Conservation (phyloP, 345 rosid species). For the Eucalyptus tenuipes region DNA sequence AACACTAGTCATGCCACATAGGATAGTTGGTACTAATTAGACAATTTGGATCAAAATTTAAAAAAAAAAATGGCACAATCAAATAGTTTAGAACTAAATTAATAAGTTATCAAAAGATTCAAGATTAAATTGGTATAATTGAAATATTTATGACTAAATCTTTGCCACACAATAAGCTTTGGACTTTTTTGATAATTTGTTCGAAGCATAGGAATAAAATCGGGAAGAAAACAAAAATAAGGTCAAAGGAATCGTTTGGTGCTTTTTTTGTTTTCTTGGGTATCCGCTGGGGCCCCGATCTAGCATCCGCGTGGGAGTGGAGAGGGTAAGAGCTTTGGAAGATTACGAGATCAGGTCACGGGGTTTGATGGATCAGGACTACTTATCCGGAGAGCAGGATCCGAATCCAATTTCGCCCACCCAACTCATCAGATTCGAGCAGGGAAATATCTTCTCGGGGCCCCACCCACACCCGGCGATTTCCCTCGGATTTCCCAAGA, state of each 20-base stretch:
- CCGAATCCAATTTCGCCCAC: neutral
- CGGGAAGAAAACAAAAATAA: neutral
- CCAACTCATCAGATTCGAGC: neutral
- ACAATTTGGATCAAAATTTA: neutral
- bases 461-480: neutral
- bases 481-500: neutral
- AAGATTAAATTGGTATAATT: fast-evolving
- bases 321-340: neutral
- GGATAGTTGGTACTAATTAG: fast-evolving
- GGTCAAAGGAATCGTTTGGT: neutral
- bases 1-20: fast-evolving
- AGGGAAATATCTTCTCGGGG: neutral
- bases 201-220: too few relatives aligned
- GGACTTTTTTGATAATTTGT: too few relatives aligned
- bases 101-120: fast-evolving
- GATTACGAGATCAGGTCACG: neutral
- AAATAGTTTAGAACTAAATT: too few relatives aligned
- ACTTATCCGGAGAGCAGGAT: neutral
- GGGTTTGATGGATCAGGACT: neutral
- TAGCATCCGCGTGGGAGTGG: neutral
- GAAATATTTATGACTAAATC: fast-evolving
- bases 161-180: too few relatives aligned
- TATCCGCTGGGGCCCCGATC: neutral
- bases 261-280: neutral
- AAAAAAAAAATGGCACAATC: too few relatives aligned